A percentile compares a stretch with the other conserved stretches of the same genome.
Conservation (phyloP, 176 grass and related monocot genomes). For the Triticum timopheevii region DNA sequence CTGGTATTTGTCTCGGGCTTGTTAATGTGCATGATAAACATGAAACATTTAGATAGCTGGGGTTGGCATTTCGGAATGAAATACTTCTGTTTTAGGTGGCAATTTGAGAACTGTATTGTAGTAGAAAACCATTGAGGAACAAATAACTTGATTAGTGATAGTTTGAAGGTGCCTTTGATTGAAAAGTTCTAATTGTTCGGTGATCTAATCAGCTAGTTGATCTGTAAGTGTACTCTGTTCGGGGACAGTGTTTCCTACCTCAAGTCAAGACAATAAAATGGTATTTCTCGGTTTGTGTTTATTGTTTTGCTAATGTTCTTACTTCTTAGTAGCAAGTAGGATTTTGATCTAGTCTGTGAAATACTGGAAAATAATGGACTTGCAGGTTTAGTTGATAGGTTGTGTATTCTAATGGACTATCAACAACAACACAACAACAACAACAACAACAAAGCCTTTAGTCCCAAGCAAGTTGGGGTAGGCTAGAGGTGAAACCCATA, state of each 20-base stretch:
- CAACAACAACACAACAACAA: too few species aligned
- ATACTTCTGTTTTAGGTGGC: not conserved
- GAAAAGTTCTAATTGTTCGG: not conserved
- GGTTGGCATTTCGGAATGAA: not conserved
- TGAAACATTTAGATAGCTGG: not conserved
- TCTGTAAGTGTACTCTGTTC: not conserved
- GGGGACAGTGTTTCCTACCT: not conserved
- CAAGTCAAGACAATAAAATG: not conserved
- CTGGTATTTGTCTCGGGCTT: not conserved
- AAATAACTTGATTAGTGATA: not conserved
- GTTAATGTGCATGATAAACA: not conserved
- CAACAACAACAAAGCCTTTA: too few species aligned
- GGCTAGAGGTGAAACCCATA: too few species aligned
- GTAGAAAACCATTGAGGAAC: not conserved
- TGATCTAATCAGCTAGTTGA: not conserved
- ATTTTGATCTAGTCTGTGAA: not conserved
- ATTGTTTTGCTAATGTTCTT: not conserved
- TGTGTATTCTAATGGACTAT: not conserved
- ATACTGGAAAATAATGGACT: not conserved
- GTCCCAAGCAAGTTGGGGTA: too few species aligned
- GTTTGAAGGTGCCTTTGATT: not conserved
- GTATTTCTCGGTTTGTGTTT: not conserved
- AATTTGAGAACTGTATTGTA: not conserved
- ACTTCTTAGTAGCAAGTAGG: not conserved
- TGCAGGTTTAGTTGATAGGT: not conserved